phyloP scores from a whole-genome alignment of 2,329 filamentous ascomycete genomes.

The Exophiala alcalophila region DNA sequence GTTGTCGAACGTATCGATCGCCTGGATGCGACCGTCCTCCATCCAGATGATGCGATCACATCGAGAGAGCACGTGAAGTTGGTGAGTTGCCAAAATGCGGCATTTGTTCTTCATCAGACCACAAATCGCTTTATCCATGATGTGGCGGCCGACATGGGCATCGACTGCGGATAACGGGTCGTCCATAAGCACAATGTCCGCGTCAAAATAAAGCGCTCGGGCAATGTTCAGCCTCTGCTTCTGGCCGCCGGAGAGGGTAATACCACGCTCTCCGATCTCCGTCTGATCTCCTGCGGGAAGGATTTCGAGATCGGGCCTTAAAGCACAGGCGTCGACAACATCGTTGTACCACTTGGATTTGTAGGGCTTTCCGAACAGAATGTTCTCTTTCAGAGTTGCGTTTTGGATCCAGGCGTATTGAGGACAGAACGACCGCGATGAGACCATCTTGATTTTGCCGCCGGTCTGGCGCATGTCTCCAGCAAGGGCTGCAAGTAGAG shows the following conservation, averaged over 20 bases:
- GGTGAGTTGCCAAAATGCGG: constrained; percentile 87
- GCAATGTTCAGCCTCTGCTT: constrained; percentile 96
- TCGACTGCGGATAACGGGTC: constrained; percentile 58
- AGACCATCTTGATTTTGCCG: constrained; percentile 72
- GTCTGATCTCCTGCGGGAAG: constrained; percentile 84
- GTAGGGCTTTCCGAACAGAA: constrained; percentile 79
- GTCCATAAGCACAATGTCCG: constrained; percentile 62
- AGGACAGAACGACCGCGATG: constrained; percentile 82
- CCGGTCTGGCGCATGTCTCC: constrained; percentile 87
- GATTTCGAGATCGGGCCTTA: constrained; percentile 85
- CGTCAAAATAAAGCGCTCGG: constrained; percentile 65
- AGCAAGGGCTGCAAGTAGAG: constrained; percentile 80
- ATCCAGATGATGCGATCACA: constrained; percentile 94
- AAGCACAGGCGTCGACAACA: constrained; percentile 81
- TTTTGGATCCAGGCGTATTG: constrained; percentile 99
- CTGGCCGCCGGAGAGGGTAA: constrained; percentile 91
- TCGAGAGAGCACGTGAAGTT: constrained; percentile 84
- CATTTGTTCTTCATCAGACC: constrained; percentile 86
- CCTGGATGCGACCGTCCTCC: constrained; percentile 78
- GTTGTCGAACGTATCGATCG: constrained; percentile 84
- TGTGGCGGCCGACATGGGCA: constrained; percentile 61
- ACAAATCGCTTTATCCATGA: constrained; percentile 92
- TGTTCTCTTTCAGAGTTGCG: constrained; percentile 79
- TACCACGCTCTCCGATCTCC: constrained; percentile 92
- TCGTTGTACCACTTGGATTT: constrained; percentile 75